Evolutionary conservation across 2,329 filamentous ascomycete species (phyloP), one percentile per base, ranked within the genome.

Genomic region (Fusarium penzigii): DNA sequence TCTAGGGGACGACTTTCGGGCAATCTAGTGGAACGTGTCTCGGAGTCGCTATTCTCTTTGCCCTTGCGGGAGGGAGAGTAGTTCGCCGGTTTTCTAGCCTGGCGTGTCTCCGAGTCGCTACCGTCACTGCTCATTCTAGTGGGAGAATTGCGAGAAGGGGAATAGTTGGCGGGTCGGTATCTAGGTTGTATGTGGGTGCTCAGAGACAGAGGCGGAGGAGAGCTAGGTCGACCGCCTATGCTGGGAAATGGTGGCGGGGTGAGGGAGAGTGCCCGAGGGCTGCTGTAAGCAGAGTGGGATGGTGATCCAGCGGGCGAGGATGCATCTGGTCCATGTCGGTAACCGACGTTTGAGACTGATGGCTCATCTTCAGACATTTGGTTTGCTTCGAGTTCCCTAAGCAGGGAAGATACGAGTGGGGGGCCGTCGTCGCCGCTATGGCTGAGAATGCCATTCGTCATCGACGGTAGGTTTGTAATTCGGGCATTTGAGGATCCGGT

Each of bases 381-480:
- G 70, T 78, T 80, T 70, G 80, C 82, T 56, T 96, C 92, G 2
- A 97, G 90, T 70, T 97, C 93, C 68, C 89, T 91, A 45, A 97
- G 75, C 7, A 97, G 77, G 1, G 91, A 93, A 20, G 91, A 90
- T 8, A 97, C 78, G 67, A 97, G 93, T 6, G 90, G 92, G 8
- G 91, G 89, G 8, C 81, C 83, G 29, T 77, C 80, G 39, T 75
- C 59, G 51, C 58, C 59, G 51, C 58, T 45, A 58, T 55, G 59
- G 36, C 57, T 57, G 16, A 56, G 32, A 16, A 48, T 42, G 34
- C 62, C 63, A 45, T 63, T 66, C 46, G 60, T 65, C 20, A 56
- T 46, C 17, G 65, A 53, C 14, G 59, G 50, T 13, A 60, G 58
- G 42, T 48, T 40, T 14, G 61, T 48, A 39, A 54, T 51, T 12